phyloP scores from a whole-genome alignment of 208 protist species.

The Acanthamoeba triangularis region DNA sequence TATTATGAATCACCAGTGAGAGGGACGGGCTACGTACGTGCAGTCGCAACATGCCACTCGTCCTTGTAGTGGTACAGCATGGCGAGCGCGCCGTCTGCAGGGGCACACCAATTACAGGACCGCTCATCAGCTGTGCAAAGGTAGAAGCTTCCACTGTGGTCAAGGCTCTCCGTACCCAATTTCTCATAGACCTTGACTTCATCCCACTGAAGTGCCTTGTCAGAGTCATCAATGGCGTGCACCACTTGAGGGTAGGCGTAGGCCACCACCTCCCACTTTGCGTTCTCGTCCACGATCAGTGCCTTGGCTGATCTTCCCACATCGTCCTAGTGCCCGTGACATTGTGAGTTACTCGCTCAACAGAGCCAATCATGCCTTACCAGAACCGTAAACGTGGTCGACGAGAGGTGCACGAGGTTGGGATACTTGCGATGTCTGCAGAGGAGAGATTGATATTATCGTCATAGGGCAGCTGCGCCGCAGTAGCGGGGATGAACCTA shows the following conservation, averaged over 20 bases:
- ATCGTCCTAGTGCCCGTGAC: neutral
- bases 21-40: neutral
- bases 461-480: neutral
- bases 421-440: slow-evolving; percentile 25
- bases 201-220: neutral
- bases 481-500: neutral
- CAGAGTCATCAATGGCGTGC: neutral
- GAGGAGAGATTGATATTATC: neutral
- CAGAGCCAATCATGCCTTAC: neutral
- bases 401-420: slow-evolving; percentile 29
- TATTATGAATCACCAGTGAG: too few relatives aligned
- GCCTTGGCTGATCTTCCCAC: neutral
- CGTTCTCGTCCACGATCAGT: slow-evolving; percentile 40
- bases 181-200: neutral
- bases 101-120: neutral
- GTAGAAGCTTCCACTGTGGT: neutral
- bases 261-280: neutral
- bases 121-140: neutral
- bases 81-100: slow-evolving; percentile 6
- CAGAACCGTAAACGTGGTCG: neutral
- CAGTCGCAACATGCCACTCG: slow-evolving; percentile 55
- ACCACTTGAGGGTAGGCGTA: neutral
- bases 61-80: slow-evolving; percentile 63
- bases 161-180: neutral
- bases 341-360: neutral